A percentile compares a stretch with the other conserved stretches of the same genome.
phyloP scores from a whole-genome alignment of 2,329 filamentous ascomycete genomes.

The Trichoderma semiorbis region DNA sequence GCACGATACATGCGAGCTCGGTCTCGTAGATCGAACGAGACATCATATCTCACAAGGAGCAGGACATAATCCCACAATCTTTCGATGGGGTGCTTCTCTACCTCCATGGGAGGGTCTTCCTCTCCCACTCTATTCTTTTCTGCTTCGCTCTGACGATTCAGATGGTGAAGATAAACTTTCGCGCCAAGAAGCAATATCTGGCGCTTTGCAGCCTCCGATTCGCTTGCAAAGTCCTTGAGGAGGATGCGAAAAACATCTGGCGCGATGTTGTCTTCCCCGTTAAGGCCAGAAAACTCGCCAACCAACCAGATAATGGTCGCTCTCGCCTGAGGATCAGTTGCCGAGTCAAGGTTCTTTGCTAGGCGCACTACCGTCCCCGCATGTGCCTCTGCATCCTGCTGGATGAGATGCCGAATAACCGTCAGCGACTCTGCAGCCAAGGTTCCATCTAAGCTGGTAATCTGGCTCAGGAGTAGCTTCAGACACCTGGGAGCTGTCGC shows the following conservation, averaged over 20 bases:
- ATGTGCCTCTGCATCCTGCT: constrained; percentile 80
- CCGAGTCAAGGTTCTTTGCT: constrained; percentile 86
- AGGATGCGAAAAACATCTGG: constrained; percentile 88
- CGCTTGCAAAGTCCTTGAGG: constrained; percentile 76
- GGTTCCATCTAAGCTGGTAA: constrained; percentile 81
- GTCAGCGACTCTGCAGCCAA: constrained; percentile 91
- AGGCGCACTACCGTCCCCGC: constrained; percentile 81
- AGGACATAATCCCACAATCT: constrained; percentile 82
- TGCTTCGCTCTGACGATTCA: constrained; percentile 60
- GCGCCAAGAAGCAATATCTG: constrained; percentile 91
- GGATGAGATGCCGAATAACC: constrained; percentile 92
- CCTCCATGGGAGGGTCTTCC: constrained; percentile 30
- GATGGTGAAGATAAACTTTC: constrained; percentile 91
- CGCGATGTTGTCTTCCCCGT: constrained; percentile 83
- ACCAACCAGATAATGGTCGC: constrained; percentile 98
- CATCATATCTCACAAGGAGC: constrained; percentile 85
- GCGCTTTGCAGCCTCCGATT: constrained; percentile 80
- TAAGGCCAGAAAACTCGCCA: constrained; percentile 81
- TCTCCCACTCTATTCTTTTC: constrained; percentile 36
- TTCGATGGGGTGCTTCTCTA: constrained; percentile 61
- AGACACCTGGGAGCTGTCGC: constrained; percentile 75
- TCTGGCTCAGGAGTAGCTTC: constrained; percentile 77
- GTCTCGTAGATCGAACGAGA: constrained; percentile 91
- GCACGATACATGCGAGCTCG: constrained; percentile 84
- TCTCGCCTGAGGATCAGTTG: constrained; percentile 80